Evolutionary conservation across 495 filamentous ascomycete species (phyloP).

Genomic region (Penicillium longicatenatum): DNA sequence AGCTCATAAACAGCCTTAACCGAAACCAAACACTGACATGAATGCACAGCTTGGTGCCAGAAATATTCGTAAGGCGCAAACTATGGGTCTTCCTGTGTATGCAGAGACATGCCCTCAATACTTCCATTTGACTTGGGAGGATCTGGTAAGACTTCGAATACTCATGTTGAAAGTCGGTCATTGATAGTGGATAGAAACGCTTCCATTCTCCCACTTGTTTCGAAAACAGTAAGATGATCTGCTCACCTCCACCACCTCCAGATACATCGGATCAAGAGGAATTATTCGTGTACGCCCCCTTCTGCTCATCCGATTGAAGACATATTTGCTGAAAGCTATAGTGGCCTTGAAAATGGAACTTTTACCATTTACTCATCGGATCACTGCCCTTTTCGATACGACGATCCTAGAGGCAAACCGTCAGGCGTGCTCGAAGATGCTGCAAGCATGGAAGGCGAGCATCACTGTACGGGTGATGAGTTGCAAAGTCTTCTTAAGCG

Average conservation of each 20-base stretch:
- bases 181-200: slow-evolving; percentile 8
- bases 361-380: slow-evolving; percentile 57
- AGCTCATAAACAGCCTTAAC: slow-evolving; percentile 13
- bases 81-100: slow-evolving; percentile 36
- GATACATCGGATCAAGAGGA: slow-evolving; percentile 35
- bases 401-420: slow-evolving; percentile 33
- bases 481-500: slow-evolving; percentile 6
- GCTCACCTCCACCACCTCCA: slow-evolving; percentile 43
- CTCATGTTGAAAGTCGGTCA: background rate
- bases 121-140: slow-evolving; percentile 37
- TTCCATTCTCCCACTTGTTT: slow-evolving; percentile 18
- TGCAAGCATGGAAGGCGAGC: slow-evolving; percentile 13
- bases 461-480: slow-evolving; percentile 3
- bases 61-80: slow-evolving; percentile 26
- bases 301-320: background rate
- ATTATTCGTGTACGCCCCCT: slow-evolving; percentile 25
- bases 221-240: slow-evolving; percentile 30
- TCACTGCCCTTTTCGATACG: slow-evolving; percentile 58
- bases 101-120: slow-evolving; percentile 44
- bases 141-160: slow-evolving; percentile 6
- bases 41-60: slow-evolving; percentile 10
- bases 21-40: slow-evolving; percentile 2
- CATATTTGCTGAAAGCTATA: background rate
- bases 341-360: slow-evolving; percentile 45
- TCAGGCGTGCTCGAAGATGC: slow-evolving; percentile 15